These are phyloP conservation scores for Pulveroboletus sp. DNA, from an alignment of 768 basidiomycete species.

Conservation along the genomic window DNA sequence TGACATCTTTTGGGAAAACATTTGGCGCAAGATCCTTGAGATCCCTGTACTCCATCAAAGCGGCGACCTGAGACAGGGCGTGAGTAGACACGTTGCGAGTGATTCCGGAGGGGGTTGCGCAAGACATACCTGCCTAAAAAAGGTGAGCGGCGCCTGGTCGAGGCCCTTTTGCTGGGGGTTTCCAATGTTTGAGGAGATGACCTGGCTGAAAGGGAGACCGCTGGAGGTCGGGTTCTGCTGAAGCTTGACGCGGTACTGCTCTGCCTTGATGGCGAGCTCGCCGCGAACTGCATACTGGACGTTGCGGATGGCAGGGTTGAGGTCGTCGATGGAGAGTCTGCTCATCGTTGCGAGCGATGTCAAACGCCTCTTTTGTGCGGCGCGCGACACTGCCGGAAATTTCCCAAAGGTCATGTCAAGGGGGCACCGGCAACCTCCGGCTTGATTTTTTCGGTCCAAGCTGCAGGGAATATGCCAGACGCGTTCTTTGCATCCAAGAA, in stretches of 20 bases:
- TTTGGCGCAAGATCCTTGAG: slow-evolving; percentile 71
- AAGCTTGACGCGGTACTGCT: slow-evolving; percentile 71
- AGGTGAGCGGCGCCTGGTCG: slow-evolving; percentile 91
- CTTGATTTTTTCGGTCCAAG: slow-evolving; percentile 22
- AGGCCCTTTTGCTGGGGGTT: slow-evolving; percentile 96
- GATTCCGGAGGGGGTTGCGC: neutral
- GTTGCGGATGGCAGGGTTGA: slow-evolving; percentile 81
- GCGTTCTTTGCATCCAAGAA: slow-evolving; percentile 74
- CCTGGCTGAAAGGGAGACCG: slow-evolving; percentile 75
- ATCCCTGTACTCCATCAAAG: slow-evolving; percentile 88
- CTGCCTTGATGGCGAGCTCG: slow-evolving; percentile 93
- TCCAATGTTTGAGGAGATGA: slow-evolving; percentile 96
- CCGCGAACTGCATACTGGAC: slow-evolving; percentile 98
- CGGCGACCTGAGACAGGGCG: slow-evolving; percentile 59
- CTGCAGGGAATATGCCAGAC: slow-evolving; percentile 59
- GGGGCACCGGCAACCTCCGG: too few species aligned
- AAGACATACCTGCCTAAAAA: slow-evolving; percentile 74
- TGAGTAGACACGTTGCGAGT: neutral
- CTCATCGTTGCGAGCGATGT: slow-evolving; percentile 38
- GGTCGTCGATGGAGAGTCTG: slow-evolving; percentile 58
- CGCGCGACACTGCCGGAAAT: too few species aligned
- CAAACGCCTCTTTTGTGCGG: slow-evolving; percentile 1
- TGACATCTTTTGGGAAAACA: slow-evolving; percentile 82
- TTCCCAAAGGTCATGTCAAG: too few species aligned
- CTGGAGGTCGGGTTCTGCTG: slow-evolving; percentile 42